Evolutionary conservation across 371 early-diverging fungal genomes (phyloP).

Genomic region (Parasitella parasitica): DNA sequence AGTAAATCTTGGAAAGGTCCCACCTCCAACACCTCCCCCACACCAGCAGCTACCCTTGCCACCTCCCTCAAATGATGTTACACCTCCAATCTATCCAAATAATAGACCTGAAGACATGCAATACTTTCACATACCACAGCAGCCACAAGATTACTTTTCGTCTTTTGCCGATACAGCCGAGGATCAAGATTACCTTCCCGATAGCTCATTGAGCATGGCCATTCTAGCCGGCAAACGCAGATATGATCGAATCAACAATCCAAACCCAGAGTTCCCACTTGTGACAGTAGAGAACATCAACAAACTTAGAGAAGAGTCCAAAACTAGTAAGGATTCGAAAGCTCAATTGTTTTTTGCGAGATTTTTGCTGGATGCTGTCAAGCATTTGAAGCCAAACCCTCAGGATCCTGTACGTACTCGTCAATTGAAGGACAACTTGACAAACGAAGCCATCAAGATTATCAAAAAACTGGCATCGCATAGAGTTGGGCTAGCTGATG

Average conservation of each 20-base stretch:
- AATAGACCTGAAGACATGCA: constrained; percentile 6
- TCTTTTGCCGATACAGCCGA: background rate
- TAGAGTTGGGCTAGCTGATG: constrained; percentile 72
- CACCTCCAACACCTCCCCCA: background rate
- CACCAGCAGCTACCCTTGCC: background rate
- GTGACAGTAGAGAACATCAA: constrained; percentile 66
- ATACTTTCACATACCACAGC: background rate
- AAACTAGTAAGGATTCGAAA: constrained; percentile 64
- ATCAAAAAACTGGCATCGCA: constrained; percentile 67
- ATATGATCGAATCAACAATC: constrained; percentile 5
- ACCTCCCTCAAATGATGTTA: background rate
- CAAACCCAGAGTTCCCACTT: constrained; percentile 23
- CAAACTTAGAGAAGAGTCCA: constrained; percentile 69
- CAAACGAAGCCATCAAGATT: constrained; percentile 66
- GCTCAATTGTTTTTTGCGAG: constrained; percentile 80
- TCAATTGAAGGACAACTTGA: constrained; percentile 63
- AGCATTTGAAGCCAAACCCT: constrained; percentile 47
- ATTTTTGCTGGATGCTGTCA: constrained; percentile 54
- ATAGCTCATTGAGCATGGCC: constrained; percentile 19
- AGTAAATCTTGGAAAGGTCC: background rate
- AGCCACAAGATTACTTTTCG: background rate
- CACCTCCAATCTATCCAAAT: background rate
- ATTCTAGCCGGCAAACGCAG: constrained; percentile 8
- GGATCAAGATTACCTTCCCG: constrained; percentile 17
- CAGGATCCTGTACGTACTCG: constrained; percentile 59